phyloP scores from a whole-genome alignment of 306 rosid species.

The Fragaria vesca region DNA sequence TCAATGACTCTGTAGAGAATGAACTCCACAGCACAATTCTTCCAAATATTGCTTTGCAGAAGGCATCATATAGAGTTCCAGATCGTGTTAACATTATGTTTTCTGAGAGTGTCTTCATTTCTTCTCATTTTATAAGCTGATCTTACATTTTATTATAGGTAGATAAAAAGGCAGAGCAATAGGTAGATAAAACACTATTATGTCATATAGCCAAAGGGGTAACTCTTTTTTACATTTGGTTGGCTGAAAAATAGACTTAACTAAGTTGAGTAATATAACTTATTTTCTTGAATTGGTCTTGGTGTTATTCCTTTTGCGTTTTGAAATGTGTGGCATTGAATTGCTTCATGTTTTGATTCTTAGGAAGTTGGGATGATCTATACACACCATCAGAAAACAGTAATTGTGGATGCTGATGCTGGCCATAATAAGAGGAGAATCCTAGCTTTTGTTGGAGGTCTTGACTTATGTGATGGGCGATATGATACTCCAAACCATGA shows the following conservation, averaged over 20 bases:
- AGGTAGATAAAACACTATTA: too few relatives aligned
- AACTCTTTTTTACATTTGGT: not conserved
- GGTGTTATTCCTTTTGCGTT: slow-evolving; percentile 8
- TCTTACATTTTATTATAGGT: not conserved
- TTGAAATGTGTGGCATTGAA: slow-evolving; percentile 13
- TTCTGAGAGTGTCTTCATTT: not conserved
- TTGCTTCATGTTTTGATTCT: slow-evolving; percentile 30
- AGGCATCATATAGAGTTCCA: not conserved
- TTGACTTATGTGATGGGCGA: slow-evolving; percentile 94
- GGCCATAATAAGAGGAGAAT: slow-evolving; percentile 74
- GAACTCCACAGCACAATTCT: not conserved
- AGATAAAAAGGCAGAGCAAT: not conserved
- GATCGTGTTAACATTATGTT: not conserved
- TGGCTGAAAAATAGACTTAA: not conserved
- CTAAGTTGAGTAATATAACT: not conserved
- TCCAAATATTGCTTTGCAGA: not conserved
- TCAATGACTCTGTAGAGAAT: not conserved
- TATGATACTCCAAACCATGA: slow-evolving; percentile 85
- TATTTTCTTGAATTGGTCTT: not conserved
- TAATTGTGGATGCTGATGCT: slow-evolving; percentile 89
- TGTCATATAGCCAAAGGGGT: too few relatives aligned
- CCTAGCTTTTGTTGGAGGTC: slow-evolving; percentile 94
- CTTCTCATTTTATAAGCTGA: not conserved
- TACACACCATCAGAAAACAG: slow-evolving; percentile 98
- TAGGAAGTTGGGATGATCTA: slow-evolving; percentile 93